Evolutionary conservation across 108 stramenopile species (phyloP), one percentile per base, ranked within the genome.

Genomic region (Conticribra weissflogii): DNA sequence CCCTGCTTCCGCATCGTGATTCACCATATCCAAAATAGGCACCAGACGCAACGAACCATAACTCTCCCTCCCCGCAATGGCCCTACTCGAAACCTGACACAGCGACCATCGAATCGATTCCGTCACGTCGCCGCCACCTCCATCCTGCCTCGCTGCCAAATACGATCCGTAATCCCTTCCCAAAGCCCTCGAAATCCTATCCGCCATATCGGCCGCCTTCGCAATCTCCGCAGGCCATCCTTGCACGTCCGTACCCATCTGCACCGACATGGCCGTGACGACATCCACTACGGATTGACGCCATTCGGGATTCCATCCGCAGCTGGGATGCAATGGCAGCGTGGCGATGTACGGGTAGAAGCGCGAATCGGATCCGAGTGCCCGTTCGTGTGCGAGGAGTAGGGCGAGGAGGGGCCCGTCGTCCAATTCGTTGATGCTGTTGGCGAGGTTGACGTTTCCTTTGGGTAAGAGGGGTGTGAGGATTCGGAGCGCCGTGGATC

Each of bases 291-390:
- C 48, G 21, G 87, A 74, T 21, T 87, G 85, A 66, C 88, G 69
- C 75, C 79, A 71, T 22, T 27, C 53, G 25, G 65, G 68, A 16
- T 82, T 69, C 53, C 86, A 89, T 18, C 86, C 92, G 64, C 93
- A 94, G n/a, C 82, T 80, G 5, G 93, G 93, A 41, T 84, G 78
- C 21, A 47, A 56, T 9, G 93, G 93, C 0, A 94, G 57, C n/a
- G 87, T 85, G 5, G 87, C 87, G 68, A 94, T 88, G 65, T 94
- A 94, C 0, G 93, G 90, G 54, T 78, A 66, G 74, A 85, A 88
- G 21, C 81, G 83, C 14, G 88, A 90, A 17, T 71, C 76, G 27
- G 55, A 44, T 7, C 88, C 85, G 21, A 84, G 57, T 27, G 88
- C 90, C 25, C 86, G 69, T 76, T 94, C 93, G 59, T 94, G 88